Evolutionary conservation across 108 stramenopile species (phyloP).

Genomic region (Skeletonema menzelii): DNA sequence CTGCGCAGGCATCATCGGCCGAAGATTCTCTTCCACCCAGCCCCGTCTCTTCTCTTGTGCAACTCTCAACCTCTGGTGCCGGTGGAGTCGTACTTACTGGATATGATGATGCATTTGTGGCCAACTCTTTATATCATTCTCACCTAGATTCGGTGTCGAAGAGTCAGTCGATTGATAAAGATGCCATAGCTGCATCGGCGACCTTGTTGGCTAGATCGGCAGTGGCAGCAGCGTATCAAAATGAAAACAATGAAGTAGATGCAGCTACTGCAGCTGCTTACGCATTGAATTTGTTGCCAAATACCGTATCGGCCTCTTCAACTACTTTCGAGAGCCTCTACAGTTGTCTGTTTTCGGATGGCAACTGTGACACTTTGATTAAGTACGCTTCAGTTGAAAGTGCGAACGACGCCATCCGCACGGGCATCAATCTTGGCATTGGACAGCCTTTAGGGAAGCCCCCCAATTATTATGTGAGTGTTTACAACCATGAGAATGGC

Average conservation of each 20-base stretch:
- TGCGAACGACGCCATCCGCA: slow-evolving; percentile 52
- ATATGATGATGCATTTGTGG: slow-evolving; percentile 77
- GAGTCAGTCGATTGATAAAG: slow-evolving; percentile 52
- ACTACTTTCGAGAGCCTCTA: slow-evolving; percentile 52
- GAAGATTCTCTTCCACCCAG: slow-evolving; percentile 77
- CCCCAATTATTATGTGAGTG: slow-evolving; percentile 80
- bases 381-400: slow-evolving; percentile 66
- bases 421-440: slow-evolving; percentile 54
- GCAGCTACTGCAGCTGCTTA: slow-evolving; percentile 61
- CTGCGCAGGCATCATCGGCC: slow-evolving; percentile 50
- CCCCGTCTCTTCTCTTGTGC: slow-evolving; percentile 68
- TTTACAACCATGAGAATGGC: slow-evolving; percentile 66
- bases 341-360: slow-evolving; percentile 69
- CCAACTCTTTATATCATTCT: slow-evolving; percentile 69
- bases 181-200: slow-evolving; percentile 79
- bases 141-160: slow-evolving; percentile 59
- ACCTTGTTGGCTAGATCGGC: slow-evolving; percentile 83
- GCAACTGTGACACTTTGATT: slow-evolving; percentile 60
- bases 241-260: slow-evolving; percentile 62
- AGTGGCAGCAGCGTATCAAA: slow-evolving; percentile 76
- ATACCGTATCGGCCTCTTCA: slow-evolving; percentile 55
- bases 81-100: slow-evolving; percentile 82
- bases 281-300: slow-evolving; percentile 57
- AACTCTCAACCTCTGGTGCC: slow-evolving; percentile 49
- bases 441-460: slow-evolving; percentile 58